Conservation (phyloP, 768 basidiomycete genomes). For the Boletellus ananas region DNA sequence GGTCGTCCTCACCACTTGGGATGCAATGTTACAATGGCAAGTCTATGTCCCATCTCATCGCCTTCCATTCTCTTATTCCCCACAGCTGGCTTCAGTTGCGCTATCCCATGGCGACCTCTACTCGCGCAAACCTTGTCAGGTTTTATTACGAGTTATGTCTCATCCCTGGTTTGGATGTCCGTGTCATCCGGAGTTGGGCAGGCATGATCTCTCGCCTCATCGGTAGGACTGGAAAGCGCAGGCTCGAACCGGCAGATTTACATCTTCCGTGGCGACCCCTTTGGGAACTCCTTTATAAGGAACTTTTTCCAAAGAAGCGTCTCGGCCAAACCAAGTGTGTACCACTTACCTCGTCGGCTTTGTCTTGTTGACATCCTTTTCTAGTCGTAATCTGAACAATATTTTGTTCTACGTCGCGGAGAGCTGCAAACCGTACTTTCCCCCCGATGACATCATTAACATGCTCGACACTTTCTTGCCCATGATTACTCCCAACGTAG, state of each 20-base stretch:
- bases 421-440: conserved; percentile 66
- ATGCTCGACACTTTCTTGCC: conserved; percentile 76
- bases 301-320: conserved; percentile 69
- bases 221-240: conserved; percentile 64
- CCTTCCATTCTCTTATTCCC: conserved; percentile 5
- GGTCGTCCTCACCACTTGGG: conserved; percentile 72
- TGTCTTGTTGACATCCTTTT: conserved; percentile 5
- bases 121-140: conserved; percentile 65
- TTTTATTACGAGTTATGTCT: conserved; percentile 79
- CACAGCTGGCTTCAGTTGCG: conserved; percentile 76
- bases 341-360: background rate
- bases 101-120: conserved; percentile 68
- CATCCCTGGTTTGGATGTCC: conserved; percentile 71
- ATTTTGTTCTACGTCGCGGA: conserved; percentile 73
- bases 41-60: conserved; percentile 13
- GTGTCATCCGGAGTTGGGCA: conserved; percentile 69
- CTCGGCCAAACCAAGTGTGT: conserved; percentile 57
- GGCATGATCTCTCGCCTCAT: conserved; percentile 74
- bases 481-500: conserved; percentile 64
- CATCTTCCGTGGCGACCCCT: conserved; percentile 70
- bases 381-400: conserved; percentile 62
- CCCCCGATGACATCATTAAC: conserved; percentile 55
- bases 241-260: conserved; percentile 63
- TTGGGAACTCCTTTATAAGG: conserved; percentile 72
- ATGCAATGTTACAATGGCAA: conserved; percentile 75